Base-by-base conservation (phyloP, 345 rosid species). In the Eucalyptus curtisii region DNA sequence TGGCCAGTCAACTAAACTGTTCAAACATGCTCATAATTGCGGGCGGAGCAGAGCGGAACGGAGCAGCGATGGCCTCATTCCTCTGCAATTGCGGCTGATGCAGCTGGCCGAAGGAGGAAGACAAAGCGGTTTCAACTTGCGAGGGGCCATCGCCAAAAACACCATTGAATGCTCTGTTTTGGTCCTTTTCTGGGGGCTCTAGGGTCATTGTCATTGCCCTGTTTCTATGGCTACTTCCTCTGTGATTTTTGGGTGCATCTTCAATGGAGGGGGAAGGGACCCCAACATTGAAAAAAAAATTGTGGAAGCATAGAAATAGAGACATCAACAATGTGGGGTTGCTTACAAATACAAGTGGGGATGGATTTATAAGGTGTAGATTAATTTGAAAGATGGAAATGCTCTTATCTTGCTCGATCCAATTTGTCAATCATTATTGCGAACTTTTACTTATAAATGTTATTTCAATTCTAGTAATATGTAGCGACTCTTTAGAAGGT, bases 401-500 rank as follows among this genome's bases (percentile, higher is more conserved):
- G n/a, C 68, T 61, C 33, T 6, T 27, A 4, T 64, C n/a, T 64
- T 64, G 37, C 19, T 30, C 8, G 6, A 64, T 64, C n/a, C 76
- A 14, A n/a, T 64, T 7, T 64, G 76, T 0, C 76, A 0, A 64
- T 30, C 1, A 30, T 61, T 61, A 0, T 61, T 0, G 16, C 0
- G 4, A 61, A 61, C 17, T 61, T 6, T 30, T 13, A 12, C 68
- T 61, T 13, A 61, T 61, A 30, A 61, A 61, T 61, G 2, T 61
- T 25, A 27, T 61, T 61, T 61, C 33, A 61, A 61, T 61, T 52
- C 57, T 52, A 52, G 10, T 52, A 20, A 52, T 52, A 52, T 52
- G 57, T 52, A 20, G 25, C 1, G 0, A 61, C 68, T 30, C n/a
- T 61, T 61, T 61, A 61, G 8, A 61, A 7, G 2, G 16, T 7